Evolutionary conservation across 2,329 filamentous ascomycete species (phyloP), one percentile per base, ranked within the genome.

Genomic region (Chaetomium olivaceum): DNA sequence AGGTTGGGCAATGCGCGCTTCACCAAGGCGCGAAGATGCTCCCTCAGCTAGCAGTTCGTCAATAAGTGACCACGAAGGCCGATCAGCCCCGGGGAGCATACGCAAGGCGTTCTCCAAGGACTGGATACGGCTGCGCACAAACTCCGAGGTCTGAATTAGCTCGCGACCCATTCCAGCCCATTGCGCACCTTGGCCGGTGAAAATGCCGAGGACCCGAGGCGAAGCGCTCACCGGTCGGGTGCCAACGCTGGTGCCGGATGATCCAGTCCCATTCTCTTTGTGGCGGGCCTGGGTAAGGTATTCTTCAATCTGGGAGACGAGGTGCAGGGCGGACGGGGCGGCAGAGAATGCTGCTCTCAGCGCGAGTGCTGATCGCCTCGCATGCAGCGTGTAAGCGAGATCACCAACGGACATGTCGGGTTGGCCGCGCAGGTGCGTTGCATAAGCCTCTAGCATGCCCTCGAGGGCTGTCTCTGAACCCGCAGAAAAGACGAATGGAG

Each of bases 151-250:
- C n/a, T 31, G 59, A 27, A 39, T 31, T 2, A 75, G 65, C 11
- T 74, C 69, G 11, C 65, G 69, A 0, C 70, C 75, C 77, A 78
- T 77, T 1, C 62, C 36, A 0, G 71, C 29, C 57, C 70, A 76
- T 27, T 76, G 75, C 0, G 75, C 72, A 0, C 75, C 76, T 63
- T 76, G 75, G 5, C 75, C 75, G 3, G 73, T 75, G 59, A 75
- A 75, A 11, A 73, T 67, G 51, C 70, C 73, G 7, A 29, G 11
- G 9, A 36, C 11, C 11, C 33, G 4, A 9, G 33, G 33, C 2
- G 5, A 9, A 4, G 33, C 33, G 5, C 5, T 36, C 33, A 36
- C 9, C 33, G 33, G 33, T 36, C 33, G 6, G 33, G 9, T 12
- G 12, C 8, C 23, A 9, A 36, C 11, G 33, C 33, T 48, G 16